Conservation (phyloP, 192 early-diverging fungal genomes). For the Entomortierella lignicola region DNA sequence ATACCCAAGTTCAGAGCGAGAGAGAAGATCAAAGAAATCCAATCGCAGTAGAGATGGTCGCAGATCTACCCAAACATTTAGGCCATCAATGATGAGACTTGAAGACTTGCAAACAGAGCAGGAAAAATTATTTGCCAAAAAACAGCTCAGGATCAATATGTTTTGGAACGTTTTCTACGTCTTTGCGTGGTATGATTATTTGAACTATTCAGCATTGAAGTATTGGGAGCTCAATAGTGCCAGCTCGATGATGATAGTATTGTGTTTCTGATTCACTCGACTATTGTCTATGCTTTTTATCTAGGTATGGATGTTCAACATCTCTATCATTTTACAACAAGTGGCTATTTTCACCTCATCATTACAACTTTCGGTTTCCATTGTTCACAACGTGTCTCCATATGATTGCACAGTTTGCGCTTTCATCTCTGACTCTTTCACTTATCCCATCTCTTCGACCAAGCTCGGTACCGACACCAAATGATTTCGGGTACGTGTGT, state of each 20-base stretch:
- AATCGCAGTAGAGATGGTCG: neutral
- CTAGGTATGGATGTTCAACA: constrained; percentile 63
- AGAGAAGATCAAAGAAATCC: neutral
- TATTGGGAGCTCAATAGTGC: too few relatives aligned
- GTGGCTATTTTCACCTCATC: constrained; percentile 88
- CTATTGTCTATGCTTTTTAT: constrained; percentile 2
- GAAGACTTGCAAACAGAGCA: constrained; percentile 9
- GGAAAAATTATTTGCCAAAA: constrained; percentile 25
- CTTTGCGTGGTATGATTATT: constrained; percentile 55
- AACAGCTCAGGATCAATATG: constrained; percentile 37
- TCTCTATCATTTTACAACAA: constrained; percentile 91
- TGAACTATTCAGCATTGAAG: too few relatives aligned
- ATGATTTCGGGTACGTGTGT: constrained; percentile 60
- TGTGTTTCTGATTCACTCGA: neutral
- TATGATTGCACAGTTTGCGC: constrained; percentile 84
- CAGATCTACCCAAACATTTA: neutral
- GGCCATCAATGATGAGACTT: neutral
- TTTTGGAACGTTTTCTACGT: constrained; percentile 56
- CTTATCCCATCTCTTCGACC: constrained; percentile 74
- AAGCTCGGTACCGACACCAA: constrained; percentile 57
- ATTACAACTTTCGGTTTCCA: constrained; percentile 90
- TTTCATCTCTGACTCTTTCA: constrained; percentile 65
- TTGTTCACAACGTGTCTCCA: constrained; percentile 90
- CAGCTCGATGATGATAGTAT: too few relatives aligned
- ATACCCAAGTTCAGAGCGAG: neutral